Evolutionary conservation across 2,329 filamentous ascomycete species (phyloP), one percentile per base, ranked within the genome.

Genomic region (Penicillium freii): DNA sequence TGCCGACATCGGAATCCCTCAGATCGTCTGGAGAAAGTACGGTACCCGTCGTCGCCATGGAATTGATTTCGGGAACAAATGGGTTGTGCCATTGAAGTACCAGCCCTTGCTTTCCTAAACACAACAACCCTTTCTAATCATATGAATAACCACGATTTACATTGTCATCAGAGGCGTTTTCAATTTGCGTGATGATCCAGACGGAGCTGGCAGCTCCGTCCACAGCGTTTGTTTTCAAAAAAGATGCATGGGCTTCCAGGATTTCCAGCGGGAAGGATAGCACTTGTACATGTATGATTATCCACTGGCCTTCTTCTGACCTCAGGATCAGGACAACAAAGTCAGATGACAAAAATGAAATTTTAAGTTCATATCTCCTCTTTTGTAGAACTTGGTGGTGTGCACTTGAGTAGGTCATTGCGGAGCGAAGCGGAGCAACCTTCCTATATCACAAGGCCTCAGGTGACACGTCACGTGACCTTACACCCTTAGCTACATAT

Each of bases 31-130:
- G 89, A 88, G 88, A 69, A 91, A 91, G 72, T 89, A 90, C 1
- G 90, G 90, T 2, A 91, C 90, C 5, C 87, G 89, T 70, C 85
- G 91, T 50, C 85, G 92, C 21, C 87, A 90, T 63, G 92, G 92
- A 0, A 88, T 97, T 55, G 91, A 92, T 67, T 97, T 97, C 79
- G 91, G 91, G 25, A 86, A 87, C 58, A 85, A 87, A 63, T 97
- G 93, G 93, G 87, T 94, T 61, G 81, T 95, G 15, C 86, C 88
- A 66, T 84, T 94, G 75, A 72, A 75, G 48, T 83, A 73, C 64
- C 73, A 75, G 39, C 59, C 71, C 3, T 48, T 67, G 46, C 53
- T 66, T 23, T 62, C 65, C 21, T 75, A 58, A 69, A 36, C 13
- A 50, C 21, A n/a, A 53, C 33, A 17, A 39, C 43, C 36, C 25